These are phyloP conservation scores for Diaporthe vexans DNA, from an alignment of 2,329 filamentous ascomycete genomes.

Conservation along the genomic window DNA sequence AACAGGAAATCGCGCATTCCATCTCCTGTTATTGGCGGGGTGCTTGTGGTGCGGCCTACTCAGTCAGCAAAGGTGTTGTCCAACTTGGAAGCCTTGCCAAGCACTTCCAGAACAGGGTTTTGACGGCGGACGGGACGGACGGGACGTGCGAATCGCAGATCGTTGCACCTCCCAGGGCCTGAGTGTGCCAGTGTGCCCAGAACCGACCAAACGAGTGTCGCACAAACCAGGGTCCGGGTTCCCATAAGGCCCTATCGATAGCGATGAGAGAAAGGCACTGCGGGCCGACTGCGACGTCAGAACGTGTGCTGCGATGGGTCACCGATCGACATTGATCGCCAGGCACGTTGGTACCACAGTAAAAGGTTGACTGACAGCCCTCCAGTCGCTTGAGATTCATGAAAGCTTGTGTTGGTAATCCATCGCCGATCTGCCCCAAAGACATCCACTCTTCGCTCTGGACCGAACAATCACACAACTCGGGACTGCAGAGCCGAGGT, in stretches of 20 bases:
- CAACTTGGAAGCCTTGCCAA: conserved; percentile 23
- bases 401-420: conserved; percentile 36
- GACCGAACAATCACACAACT: background rate
- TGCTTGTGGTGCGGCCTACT: conserved; percentile 16
- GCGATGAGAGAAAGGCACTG: conserved; percentile 12
- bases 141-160: conserved; percentile 9
- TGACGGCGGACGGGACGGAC: conserved; percentile 16
- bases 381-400: conserved; percentile 3
- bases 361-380: conserved; percentile 25
- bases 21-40: conserved; percentile 34
- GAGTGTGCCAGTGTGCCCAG: conserved; percentile 21
- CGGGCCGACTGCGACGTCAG: conserved; percentile 28
- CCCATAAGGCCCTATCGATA: conserved; percentile 39
- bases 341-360: conserved; percentile 32
- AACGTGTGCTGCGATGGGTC: conserved; percentile 28
- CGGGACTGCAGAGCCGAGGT: conserved; percentile 10
- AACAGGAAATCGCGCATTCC: conserved; percentile 38
- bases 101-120: conserved; percentile 29
- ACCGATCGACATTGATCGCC: conserved; percentile 35
- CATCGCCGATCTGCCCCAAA: conserved; percentile 21
- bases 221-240: conserved; percentile 1
- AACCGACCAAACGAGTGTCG: background rate
- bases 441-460: conserved; percentile 1
- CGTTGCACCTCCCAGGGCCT: background rate
- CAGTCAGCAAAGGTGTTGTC: conserved; percentile 19